These are phyloP conservation scores for Dioscorea zingiberensis DNA, from an alignment of 106 monocot species.

Conservation along the genomic window DNA sequence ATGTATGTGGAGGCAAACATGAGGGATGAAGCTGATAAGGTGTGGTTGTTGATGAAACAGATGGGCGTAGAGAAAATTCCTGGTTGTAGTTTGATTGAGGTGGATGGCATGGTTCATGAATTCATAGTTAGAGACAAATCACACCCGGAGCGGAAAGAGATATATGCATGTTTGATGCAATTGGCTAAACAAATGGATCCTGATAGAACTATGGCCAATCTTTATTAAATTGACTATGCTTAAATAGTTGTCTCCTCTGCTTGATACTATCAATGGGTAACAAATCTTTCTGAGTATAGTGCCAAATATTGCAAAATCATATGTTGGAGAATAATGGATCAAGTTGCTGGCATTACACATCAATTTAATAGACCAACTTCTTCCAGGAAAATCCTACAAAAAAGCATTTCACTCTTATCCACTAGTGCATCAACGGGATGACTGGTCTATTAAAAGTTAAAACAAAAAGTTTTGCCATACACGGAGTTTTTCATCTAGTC, in stretches of 20 bases:
- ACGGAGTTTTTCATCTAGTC: too few relatives aligned
- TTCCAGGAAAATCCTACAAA: too few relatives aligned
- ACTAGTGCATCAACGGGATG: too few relatives aligned
- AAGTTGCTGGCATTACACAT: too few relatives aligned
- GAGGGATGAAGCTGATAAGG: constrained; percentile 26
- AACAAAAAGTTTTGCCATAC: too few relatives aligned
- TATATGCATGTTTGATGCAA: constrained; percentile 23
- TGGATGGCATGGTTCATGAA: constrained; percentile 36
- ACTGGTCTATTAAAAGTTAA: too few relatives aligned
- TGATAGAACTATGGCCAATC: neutral
- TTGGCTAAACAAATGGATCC: constrained; percentile 20
- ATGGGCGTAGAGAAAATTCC: constrained; percentile 35
- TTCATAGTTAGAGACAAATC: constrained; percentile 38
- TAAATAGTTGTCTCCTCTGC: neutral
- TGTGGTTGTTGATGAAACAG: constrained; percentile 33
- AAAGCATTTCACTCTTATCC: too few relatives aligned
- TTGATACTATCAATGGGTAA: too few relatives aligned
- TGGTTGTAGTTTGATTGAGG: constrained; percentile 43
- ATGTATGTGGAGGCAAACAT: constrained; percentile 33
- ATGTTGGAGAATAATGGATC: too few relatives aligned
- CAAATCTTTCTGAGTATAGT: too few relatives aligned
- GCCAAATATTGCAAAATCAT: too few relatives aligned
- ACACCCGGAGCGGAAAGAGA: constrained; percentile 18
- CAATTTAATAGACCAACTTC: too few relatives aligned
- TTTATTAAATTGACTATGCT: constrained; percentile 4